phyloP scores from a whole-genome alignment of 306 rosid species.

The Trichosanthes truncata region DNA sequence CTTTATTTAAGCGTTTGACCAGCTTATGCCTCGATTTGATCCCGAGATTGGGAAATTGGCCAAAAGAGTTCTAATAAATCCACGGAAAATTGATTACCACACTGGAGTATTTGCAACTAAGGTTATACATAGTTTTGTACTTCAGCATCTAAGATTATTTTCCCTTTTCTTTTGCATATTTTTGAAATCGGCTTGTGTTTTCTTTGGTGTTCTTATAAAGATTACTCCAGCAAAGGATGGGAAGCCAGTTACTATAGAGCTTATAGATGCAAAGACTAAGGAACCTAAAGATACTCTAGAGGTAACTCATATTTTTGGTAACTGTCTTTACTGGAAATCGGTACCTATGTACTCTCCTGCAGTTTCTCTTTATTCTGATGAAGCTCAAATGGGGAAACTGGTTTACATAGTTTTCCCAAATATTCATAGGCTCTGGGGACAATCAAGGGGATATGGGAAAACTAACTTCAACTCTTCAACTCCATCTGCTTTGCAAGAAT shows the following conservation, averaged over 20 bases:
- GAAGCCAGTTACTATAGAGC: conserved; percentile 84
- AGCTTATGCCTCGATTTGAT: conserved; percentile 99
- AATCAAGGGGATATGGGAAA: not conserved
- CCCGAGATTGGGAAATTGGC: conserved; percentile 98
- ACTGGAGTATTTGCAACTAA: conserved; percentile 94
- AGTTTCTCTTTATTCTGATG: not conserved
- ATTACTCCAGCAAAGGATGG: conserved; percentile 99
- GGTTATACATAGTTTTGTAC: conserved; percentile 37
- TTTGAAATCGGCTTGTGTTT: conserved; percentile 2
- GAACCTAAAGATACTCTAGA: conserved; percentile 85
- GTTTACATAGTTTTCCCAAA: not conserved
- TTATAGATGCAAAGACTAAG: conserved; percentile 93
- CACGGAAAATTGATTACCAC: conserved; percentile 83
- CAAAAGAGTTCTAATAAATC: conserved; percentile 86
- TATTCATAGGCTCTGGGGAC: not conserved
- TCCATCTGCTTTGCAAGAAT: not conserved
- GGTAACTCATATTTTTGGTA: conserved; percentile 33
- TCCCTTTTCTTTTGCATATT: conserved; percentile 16
- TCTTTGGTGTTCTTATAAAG: conserved; percentile 28
- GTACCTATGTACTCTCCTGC: not conserved
- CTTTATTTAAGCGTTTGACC: conserved; percentile 89
- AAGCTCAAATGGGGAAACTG: not conserved
- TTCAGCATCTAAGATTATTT: conserved; percentile 7
- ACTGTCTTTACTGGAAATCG: not conserved
- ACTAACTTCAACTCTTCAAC: not conserved